phyloP scores from a whole-genome alignment of 108 stramenopile species.

The Mediolabrus comicus region DNA sequence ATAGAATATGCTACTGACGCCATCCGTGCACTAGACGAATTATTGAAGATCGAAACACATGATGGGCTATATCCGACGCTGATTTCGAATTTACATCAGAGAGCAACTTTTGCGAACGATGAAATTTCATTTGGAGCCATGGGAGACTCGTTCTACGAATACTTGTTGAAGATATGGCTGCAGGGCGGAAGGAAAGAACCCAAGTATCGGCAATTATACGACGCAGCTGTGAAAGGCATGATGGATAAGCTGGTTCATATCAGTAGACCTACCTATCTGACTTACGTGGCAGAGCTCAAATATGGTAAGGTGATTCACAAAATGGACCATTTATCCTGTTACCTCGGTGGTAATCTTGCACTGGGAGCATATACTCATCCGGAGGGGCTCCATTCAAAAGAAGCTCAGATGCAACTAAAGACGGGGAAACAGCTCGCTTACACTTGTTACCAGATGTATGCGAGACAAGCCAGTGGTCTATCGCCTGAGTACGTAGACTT shows the following conservation, averaged over 20 bases:
- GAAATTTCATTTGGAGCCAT: constrained; percentile 69
- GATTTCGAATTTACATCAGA: constrained; percentile 25
- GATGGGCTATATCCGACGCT: constrained; percentile 42
- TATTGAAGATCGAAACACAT: constrained; percentile 30
- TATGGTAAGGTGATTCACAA: constrained; percentile 29
- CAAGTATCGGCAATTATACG: constrained; percentile 56
- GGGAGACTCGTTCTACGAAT: constrained; percentile 81
- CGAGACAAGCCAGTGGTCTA: constrained; percentile 35
- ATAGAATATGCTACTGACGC: constrained; percentile 38
- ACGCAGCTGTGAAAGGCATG: constrained; percentile 61
- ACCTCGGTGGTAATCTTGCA: constrained; percentile 71
- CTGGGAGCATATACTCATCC: constrained; percentile 70
- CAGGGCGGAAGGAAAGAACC: constrained; percentile 65
- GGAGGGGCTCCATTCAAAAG: constrained; percentile 22
- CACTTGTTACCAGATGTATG: constrained; percentile 53
- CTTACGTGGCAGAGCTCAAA: constrained; percentile 28
- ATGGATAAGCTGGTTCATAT: constrained; percentile 46
- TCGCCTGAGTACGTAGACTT: constrained; percentile 41
- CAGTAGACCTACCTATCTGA: constrained; percentile 41
- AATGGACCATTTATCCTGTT: constrained; percentile 81
- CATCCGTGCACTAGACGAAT: constrained; percentile 40
- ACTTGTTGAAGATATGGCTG: constrained; percentile 73
- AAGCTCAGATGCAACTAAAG: constrained; percentile 54
- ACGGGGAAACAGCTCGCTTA: constrained; percentile 51
- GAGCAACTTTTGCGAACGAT: constrained; percentile 28